Evolutionary conservation across 2,329 filamentous ascomycete species (phyloP).

Genomic region (Aaosphaeria arxii): DNA sequence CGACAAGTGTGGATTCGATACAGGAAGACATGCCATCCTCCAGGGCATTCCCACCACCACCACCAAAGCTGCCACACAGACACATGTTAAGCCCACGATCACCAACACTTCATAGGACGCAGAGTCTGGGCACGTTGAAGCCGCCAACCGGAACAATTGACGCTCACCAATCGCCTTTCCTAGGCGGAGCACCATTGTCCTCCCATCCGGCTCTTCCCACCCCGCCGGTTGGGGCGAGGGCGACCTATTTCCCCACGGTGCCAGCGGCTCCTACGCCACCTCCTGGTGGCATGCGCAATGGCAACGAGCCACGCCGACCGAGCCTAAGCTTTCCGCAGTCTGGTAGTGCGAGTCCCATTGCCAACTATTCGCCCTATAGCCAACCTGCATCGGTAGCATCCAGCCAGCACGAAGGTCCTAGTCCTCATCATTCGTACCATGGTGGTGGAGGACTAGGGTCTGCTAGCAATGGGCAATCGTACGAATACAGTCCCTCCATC

Average conservation of each 20-base stretch:
- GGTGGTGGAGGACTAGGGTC: background rate
- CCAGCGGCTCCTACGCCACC: constrained; percentile 33
- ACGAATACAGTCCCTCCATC: constrained; percentile 30
- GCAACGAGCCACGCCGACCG: constrained; percentile 22
- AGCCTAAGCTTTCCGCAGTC: constrained; percentile 41
- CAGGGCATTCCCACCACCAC: constrained; percentile 23
- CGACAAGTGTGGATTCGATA: constrained; percentile 31
- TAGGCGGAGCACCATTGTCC: constrained; percentile 39
- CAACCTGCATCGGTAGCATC: constrained; percentile 31
- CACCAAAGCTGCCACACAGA: constrained; percentile 31
- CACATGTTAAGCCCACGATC: constrained; percentile 59
- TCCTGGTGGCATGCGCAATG: constrained; percentile 17
- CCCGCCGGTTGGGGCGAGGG: constrained; percentile 38
- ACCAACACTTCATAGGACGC: constrained; percentile 49
- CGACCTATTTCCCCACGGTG: constrained; percentile 29
- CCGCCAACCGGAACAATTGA: constrained; percentile 46
- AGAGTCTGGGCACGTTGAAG: constrained; percentile 47
- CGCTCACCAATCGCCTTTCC: constrained; percentile 49
- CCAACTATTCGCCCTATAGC: constrained; percentile 43
- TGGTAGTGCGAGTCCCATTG: constrained; percentile 44
- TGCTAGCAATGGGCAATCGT: constrained; percentile 5
- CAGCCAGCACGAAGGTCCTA: constrained; percentile 35
- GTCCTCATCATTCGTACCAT: constrained; percentile 6
- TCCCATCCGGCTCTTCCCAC: constrained; percentile 49
- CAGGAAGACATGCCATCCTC: constrained; percentile 20